Conservation (phyloP, 805 yeast species). For the Kodamaea lidongshanica region DNA sequence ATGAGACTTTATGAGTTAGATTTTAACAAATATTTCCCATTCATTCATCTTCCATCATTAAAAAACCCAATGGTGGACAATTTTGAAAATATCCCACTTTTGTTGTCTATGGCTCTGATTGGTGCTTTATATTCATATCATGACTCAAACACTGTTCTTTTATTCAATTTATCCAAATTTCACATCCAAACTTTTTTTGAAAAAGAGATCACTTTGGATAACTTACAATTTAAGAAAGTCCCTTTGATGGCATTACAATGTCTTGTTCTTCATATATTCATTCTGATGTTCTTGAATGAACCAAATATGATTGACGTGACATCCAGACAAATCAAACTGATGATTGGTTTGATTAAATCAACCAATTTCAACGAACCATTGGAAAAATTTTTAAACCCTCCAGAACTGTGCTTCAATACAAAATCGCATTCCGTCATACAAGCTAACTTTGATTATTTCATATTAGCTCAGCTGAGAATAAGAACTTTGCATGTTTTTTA, state of each 20-base stretch:
- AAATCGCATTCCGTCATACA: conserved; percentile 20
- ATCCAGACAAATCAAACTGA: conserved; percentile 46
- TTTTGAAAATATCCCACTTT: conserved; percentile 53
- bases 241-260: conserved; percentile 55
- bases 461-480: conserved; percentile 50
- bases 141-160: conserved; percentile 64
- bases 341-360: conserved; percentile 49
- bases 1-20: conserved; percentile 68
- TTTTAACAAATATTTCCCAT: conserved; percentile 78
- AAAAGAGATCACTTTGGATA: conserved; percentile 38
- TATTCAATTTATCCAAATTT: conserved; percentile 61
- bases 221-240: conserved; percentile 46
- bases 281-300: conserved; percentile 52
- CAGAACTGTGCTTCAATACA: conserved; percentile 14
- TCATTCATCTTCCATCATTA: conserved; percentile 67
- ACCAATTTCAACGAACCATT: conserved; percentile 48
- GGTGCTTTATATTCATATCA: conserved; percentile 86
- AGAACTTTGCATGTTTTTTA: conserved; percentile 49
- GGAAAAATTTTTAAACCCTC: conserved; percentile 41
- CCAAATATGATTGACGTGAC: conserved; percentile 45
- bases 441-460: conserved; percentile 44
- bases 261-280: conserved; percentile 48
- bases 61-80: conserved; percentile 31
- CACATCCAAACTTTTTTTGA: conserved; percentile 65
- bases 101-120: conserved; percentile 76